Conservation (phyloP, 208 protist genomes). For the Leishmania tarentolae region DNA sequence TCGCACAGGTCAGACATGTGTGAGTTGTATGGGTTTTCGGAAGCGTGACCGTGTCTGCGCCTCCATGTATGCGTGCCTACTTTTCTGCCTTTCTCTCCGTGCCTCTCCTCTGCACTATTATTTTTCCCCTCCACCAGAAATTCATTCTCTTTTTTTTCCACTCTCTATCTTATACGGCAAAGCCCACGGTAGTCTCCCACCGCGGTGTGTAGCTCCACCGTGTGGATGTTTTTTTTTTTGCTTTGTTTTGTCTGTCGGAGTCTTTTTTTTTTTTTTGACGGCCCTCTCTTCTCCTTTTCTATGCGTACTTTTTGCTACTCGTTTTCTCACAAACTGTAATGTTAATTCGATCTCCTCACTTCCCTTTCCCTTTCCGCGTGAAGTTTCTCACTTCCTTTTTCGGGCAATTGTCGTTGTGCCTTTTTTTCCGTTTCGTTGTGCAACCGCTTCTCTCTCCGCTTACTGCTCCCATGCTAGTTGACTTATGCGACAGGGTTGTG, state of each 20-base stretch:
- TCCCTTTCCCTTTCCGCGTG: neutral
- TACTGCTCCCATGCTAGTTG: neutral
- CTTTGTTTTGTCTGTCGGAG: neutral
- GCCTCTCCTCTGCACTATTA: neutral
- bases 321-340: neutral
- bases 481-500: neutral
- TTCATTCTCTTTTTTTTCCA: neutral
- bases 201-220: neutral
- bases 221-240: neutral
- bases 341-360: neutral
- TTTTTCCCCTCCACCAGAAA: neutral
- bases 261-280: neutral
- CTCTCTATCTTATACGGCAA: neutral
- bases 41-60: neutral
- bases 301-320: neutral
- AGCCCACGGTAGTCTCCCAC: neutral
- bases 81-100: neutral
- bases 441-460: neutral
- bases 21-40: neutral
- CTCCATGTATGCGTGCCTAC: neutral
- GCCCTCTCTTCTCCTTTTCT: no score
- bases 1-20: neutral
- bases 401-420: constrained; percentile 2
- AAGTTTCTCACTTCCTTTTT: constrained; percentile 8
- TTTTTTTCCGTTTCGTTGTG: neutral